Conservation (phyloP, 2,329 filamentous ascomycete species). For the Alternaria sp. region DNA sequence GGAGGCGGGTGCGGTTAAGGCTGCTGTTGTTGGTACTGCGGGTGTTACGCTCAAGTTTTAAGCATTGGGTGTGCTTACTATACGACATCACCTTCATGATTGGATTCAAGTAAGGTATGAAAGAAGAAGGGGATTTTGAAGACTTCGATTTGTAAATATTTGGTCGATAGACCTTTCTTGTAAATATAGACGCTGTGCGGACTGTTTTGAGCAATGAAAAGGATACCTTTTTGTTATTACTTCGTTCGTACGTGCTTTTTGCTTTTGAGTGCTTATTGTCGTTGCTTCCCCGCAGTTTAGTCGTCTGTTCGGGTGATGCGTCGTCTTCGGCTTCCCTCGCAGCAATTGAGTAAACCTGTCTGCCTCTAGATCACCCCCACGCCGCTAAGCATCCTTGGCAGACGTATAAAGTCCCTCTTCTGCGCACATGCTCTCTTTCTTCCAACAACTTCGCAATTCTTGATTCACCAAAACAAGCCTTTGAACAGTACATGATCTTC, state of each 20-base stretch:
- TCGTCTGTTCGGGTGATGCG: neutral
- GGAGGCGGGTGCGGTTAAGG: conserved; percentile 44
- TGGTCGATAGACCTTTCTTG: neutral
- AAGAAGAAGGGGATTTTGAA: neutral
- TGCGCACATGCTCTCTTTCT: neutral
- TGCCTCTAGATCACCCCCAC: neutral
- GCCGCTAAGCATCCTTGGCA: neutral
- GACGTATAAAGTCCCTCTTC: neutral
- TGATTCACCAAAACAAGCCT: rapidly evolving
- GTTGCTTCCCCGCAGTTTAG: neutral
- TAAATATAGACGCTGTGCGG: conserved; percentile 12
- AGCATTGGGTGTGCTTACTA: neutral
- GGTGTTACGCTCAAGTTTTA: conserved; percentile 44
- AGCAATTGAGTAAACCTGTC: rapidly evolving
- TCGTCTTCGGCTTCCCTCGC: neutral
- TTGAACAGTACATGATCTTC: neutral
- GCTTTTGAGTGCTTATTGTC: neutral
- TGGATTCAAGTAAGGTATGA: too few species aligned
- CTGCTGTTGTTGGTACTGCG: conserved; percentile 49
- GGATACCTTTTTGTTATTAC: neutral
- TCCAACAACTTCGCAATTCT: neutral
- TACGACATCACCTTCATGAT: too few species aligned
- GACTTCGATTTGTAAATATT: neutral
- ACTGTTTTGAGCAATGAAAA: conserved; percentile 1
- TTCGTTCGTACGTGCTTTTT: neutral